A percentile compares a stretch with the other conserved stretches of the same genome.
phyloP scores from a whole-genome alignment of 257 asterid species.

The Linderniella brevidens region DNA sequence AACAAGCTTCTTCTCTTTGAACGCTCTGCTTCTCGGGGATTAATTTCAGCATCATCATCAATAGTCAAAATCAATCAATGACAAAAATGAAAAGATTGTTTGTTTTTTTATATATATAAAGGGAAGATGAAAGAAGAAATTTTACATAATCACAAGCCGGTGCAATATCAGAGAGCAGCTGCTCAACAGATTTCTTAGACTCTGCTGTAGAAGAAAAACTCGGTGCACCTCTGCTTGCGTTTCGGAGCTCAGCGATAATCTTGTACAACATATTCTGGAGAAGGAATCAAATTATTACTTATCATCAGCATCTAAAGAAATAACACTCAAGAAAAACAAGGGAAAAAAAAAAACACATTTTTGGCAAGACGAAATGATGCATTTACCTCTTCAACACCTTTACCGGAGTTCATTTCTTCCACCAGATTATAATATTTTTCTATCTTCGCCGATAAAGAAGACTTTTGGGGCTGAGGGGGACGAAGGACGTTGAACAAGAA shows the following conservation, averaged over 20 bases:
- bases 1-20: constrained; percentile 73
- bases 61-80: constrained; percentile 48
- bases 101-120: too few relatives aligned
- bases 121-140: background rate
- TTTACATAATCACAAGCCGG: constrained; percentile 24
- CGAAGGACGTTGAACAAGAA: constrained; percentile 82
- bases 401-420: constrained; percentile 41
- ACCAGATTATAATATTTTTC: constrained; percentile 70
- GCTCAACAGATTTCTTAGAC: constrained; percentile 46
- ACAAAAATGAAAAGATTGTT: background rate
- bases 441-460: constrained; percentile 28
- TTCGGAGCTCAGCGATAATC: constrained; percentile 67
- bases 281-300: constrained; percentile 6
- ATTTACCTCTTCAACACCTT: constrained; percentile 62
- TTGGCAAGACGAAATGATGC: constrained; percentile 4
- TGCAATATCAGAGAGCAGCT: constrained; percentile 55
- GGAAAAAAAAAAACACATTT: too few relatives aligned
- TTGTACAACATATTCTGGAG: constrained; percentile 59
- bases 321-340: too few relatives aligned
- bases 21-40: constrained; percentile 42
- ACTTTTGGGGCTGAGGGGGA: constrained; percentile 64
- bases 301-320: too few relatives aligned
- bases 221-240: constrained; percentile 45
- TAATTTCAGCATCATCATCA: constrained; percentile 26
- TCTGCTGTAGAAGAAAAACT: constrained; percentile 72